Conservation (phyloP, 2,329 filamentous ascomycete species). For the Penicillium hesseltinei region DNA sequence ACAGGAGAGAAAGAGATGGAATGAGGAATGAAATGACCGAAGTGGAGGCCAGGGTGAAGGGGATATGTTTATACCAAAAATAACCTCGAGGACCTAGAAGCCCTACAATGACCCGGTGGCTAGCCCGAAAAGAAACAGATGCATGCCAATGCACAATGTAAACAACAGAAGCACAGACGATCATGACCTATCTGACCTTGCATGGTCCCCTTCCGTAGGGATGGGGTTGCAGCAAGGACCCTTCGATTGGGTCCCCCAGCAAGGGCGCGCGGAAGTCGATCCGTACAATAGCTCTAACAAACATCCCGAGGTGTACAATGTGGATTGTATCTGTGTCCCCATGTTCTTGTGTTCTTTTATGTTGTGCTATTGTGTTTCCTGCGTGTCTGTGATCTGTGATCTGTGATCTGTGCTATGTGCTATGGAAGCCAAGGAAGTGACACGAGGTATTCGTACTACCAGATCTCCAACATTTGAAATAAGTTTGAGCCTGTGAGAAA, state of each 20-base stretch:
- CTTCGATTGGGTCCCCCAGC: constrained; percentile 28
- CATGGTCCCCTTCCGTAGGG: constrained; percentile 39
- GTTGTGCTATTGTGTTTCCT: neutral
- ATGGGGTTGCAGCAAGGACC: constrained; percentile 31
- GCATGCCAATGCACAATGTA: constrained; percentile 42
- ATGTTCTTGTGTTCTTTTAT: neutral
- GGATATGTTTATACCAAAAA: constrained; percentile 41
- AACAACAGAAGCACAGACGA: constrained; percentile 39
- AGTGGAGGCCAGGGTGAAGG: constrained; percentile 23
- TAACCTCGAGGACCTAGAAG: constrained; percentile 14
- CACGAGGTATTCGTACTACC: neutral
- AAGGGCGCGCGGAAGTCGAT: constrained; percentile 31
- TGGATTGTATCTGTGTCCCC: neutral
- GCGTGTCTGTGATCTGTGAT: neutral
- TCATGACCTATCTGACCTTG: constrained; percentile 40
- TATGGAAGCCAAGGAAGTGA: neutral
- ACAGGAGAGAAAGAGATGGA: constrained; percentile 10
- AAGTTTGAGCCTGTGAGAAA: neutral
- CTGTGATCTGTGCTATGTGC: neutral
- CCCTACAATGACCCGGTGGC: constrained; percentile 25
- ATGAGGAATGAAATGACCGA: constrained; percentile 15
- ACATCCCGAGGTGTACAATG: neutral
- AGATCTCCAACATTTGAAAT: neutral
- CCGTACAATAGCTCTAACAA: constrained; percentile 9
- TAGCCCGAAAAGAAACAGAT: constrained; percentile 26